Base-by-base conservation (phyloP, 495 filamentous ascomycete genomes). In the Neurospora sp. region DNA sequence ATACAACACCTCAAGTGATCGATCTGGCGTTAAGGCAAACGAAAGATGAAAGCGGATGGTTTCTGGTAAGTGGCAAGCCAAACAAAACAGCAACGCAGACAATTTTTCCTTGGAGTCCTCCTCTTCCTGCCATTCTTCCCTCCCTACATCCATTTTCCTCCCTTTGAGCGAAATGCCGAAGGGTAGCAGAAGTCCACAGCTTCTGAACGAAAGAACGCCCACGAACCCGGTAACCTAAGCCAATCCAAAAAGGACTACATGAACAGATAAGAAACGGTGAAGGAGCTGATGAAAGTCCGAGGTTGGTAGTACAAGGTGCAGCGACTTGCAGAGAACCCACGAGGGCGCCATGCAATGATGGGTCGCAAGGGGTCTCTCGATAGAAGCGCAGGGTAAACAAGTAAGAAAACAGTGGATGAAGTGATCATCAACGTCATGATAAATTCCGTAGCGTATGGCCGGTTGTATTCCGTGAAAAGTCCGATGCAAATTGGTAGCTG, bases 341-440 rank as follows among this genome's bases (percentile, higher is more conserved):
- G 27, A 35, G 23, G 54, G 18, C 9, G 9, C 42, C 42, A 20
- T 31, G 31, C 31, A 31, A 10, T 20, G 42, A 46, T 46, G 42
- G 42, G 10, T 27, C 20, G 1, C 49, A 60, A 60, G 49, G 5
- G 14, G 27, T 35, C 2, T 66, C 23, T 66, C 12, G 14, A 66
- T 16, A 66, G 54, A 66, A 66, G 54, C 54, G 54, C 54, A 35
- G 54, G 27, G 27, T 37, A 66, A 35, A 66, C 54, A 66, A 31
- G 5, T 37, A 66, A 66, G 14, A 35, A 62, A 66, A 66, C 27
- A 66, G 27, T 9, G 54, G 54, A 66, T 66, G 54, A 66, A 66
- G 54, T 66, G 75, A 78, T 77, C 79, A 77, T 80, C 73, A 76
- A 78, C 74, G 71, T 79, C 77, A 62, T 80, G 76, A 77, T 74